Conservation (phyloP, 805 yeast species). For the Wickerhamiella galacta region DNA sequence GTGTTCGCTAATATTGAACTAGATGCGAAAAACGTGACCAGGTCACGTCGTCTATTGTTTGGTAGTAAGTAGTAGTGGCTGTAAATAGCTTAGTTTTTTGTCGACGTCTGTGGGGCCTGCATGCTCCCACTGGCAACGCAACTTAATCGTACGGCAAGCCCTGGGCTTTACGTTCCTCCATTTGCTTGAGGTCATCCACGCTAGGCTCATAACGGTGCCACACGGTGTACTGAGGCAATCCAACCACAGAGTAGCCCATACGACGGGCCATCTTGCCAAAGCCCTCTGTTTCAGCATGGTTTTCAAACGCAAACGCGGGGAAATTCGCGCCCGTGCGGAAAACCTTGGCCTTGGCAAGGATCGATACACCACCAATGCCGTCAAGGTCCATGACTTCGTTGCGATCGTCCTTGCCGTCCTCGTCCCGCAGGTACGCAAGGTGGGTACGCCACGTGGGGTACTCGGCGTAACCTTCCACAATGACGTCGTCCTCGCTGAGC, state of each 20-base stretch:
- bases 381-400: conserved; percentile 74
- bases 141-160: conserved; percentile 15
- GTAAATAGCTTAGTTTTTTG: no score
- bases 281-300: conserved; percentile 96
- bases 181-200: conserved; percentile 71
- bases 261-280: conserved; percentile 80
- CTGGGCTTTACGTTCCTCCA: conserved; percentile 25
- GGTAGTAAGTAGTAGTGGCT: no score
- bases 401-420: conserved; percentile 74
- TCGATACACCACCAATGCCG: conserved; percentile 96
- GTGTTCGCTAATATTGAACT: no score
- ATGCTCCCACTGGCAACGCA: no score
- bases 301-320: conserved; percentile 91
- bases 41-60: no score
- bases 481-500: conserved; percentile 84
- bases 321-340: conserved; percentile 82
- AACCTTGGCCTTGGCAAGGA: conserved; percentile 70
- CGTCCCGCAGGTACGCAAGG: conserved; percentile 84
- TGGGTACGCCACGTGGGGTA: conserved; percentile 98
- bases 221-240: conserved; percentile 88
- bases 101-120: no score
- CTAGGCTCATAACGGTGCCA: conserved; percentile 98
- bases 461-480: conserved; percentile 94
- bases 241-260: conserved; percentile 78
- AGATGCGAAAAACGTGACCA: no score